Percentiles rank a stretch among this genome's conserved stretches.
Evolutionary conservation across 495 filamentous ascomycete species (phyloP).

Genomic region (Poronia punctata): DNA sequence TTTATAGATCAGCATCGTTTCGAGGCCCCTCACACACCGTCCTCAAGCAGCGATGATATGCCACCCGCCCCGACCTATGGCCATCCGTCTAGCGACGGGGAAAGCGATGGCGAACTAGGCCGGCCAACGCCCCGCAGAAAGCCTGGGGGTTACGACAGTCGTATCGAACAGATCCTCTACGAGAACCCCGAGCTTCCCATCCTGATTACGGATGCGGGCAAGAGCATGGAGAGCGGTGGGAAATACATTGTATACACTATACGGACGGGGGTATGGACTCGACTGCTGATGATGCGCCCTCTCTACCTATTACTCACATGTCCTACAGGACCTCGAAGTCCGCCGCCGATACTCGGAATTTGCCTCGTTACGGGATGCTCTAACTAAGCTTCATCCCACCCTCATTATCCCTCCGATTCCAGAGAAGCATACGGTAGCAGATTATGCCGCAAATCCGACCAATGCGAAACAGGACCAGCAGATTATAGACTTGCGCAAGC

Average conservation of each 20-base stretch:
- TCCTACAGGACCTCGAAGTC: slow-evolving; percentile 78
- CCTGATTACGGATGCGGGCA: slow-evolving; percentile 86
- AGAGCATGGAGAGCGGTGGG: slow-evolving; percentile 85
- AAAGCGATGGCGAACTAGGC: slow-evolving; percentile 47
- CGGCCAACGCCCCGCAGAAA: slow-evolving; percentile 57
- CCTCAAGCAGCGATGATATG: slow-evolving; percentile 36
- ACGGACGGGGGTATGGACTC: slow-evolving; percentile 69
- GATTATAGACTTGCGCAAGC: slow-evolving; percentile 91
- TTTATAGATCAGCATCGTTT: slow-evolving; percentile 35
- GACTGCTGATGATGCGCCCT: background rate
- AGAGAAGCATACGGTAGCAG: slow-evolving; percentile 97
- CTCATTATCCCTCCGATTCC: slow-evolving; percentile 94
- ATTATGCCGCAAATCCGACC: slow-evolving; percentile 95
- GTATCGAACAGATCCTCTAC: slow-evolving; percentile 93
- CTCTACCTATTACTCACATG: slow-evolving; percentile 14
- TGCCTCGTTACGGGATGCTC: slow-evolving; percentile 79
- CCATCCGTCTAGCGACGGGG: slow-evolving; percentile 21
- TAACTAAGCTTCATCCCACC: slow-evolving; percentile 86
- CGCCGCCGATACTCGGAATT: slow-evolving; percentile 95
- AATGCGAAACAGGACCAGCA: slow-evolving; percentile 95
- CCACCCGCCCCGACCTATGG: slow-evolving; percentile 22
- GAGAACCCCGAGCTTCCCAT: slow-evolving; percentile 88
- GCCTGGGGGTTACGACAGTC: slow-evolving; percentile 83
- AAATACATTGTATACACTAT: slow-evolving; percentile 95
- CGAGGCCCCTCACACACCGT: slow-evolving; percentile 37